Percentiles rank a stretch among this genome's conserved stretches.
Conservation (phyloP, 2,329 filamentous ascomycete species). For the Sporothrix pallida region DNA sequence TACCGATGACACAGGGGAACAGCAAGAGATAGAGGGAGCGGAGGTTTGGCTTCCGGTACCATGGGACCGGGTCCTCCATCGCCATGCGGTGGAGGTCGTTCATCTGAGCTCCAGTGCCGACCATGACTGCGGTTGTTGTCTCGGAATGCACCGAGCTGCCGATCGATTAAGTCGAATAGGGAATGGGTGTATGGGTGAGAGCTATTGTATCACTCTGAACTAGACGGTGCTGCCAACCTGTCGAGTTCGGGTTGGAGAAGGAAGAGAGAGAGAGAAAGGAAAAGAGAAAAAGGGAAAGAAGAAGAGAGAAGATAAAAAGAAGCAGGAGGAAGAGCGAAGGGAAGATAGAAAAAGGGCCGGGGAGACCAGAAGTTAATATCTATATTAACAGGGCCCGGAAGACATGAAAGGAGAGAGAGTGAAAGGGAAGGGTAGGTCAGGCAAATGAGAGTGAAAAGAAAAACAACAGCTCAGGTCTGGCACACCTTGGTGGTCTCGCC, state of each 20-base stretch:
- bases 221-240: background rate
- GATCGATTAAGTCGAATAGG: background rate
- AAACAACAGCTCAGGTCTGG: background rate
- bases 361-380: conserved; percentile 9
- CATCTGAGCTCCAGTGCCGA: conserved; percentile 20
- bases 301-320: background rate
- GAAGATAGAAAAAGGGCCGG: background rate
- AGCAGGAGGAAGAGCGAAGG: background rate
- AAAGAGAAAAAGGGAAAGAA: background rate
- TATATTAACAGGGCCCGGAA: conserved; percentile 8
- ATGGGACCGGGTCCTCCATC: conserved; percentile 51
- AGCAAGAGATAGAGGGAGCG: conserved; percentile 60
- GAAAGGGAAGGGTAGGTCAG: background rate
- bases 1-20: conserved; percentile 63
- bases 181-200: background rate
- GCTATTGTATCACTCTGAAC: conserved; percentile 8
- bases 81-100: conserved; percentile 50
- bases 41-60: conserved; percentile 64
- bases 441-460: background rate
- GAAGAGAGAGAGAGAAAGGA: background rate
- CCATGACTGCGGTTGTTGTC: conserved; percentile 31
- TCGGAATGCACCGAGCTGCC: conserved; percentile 4
- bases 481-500: conserved; percentile 7
- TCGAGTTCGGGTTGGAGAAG: background rate
- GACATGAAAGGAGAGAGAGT: background rate